A percentile compares a stretch with the other conserved stretches of the same genome.
These are phyloP conservation scores for Leccinum pallidistipes DNA, from an alignment of 1,284 basidiomycete species.

Conservation along the genomic window DNA sequence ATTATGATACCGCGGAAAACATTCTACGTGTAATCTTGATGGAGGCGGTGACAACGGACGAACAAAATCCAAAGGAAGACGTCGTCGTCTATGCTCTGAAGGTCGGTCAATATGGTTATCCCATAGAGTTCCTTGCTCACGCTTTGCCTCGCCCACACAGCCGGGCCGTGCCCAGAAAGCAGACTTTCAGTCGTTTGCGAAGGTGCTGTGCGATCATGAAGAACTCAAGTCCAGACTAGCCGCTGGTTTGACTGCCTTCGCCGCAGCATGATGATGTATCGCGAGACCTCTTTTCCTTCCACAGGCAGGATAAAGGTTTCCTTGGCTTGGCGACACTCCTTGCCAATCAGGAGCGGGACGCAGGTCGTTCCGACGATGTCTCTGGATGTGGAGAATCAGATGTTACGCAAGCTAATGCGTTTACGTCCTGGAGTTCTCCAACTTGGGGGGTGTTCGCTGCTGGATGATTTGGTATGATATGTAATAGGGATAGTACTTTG, in stretches of 20 bases:
- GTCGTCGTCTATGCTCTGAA: constrained; percentile 43
- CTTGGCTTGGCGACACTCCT: not conserved
- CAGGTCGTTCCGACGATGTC: constrained; percentile 11
- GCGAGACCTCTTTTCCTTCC: constrained; percentile 1
- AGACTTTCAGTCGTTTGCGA: constrained; percentile 51
- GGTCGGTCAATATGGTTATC: constrained; percentile 26
- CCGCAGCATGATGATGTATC: constrained; percentile 17
- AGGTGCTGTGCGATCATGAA: constrained; percentile 39
- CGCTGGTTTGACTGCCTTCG: constrained; percentile 1
- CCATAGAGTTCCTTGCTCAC: not conserved
- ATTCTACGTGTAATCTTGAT: constrained; percentile 56
- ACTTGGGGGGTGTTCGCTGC: not conserved
- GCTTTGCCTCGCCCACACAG: constrained; percentile 30
- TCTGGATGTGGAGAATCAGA: constrained; percentile 16
- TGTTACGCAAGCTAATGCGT: constrained; percentile 8
- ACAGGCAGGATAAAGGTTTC: constrained; percentile 2
- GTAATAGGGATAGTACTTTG: constrained; percentile 13
- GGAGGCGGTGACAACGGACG: constrained; percentile 39
- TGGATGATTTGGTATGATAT: constrained; percentile 24
- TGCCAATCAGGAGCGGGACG: not conserved
- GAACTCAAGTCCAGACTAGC: constrained; percentile 18
- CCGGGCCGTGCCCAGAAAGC: constrained; percentile 49
- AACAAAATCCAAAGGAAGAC: constrained; percentile 24
- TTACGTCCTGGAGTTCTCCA: constrained; percentile 12
- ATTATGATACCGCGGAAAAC: constrained; percentile 54